These are phyloP conservation scores for Rhizopus microsporus DNA, from an alignment of 371 early-diverging fungal species.

Conservation along the genomic window DNA sequence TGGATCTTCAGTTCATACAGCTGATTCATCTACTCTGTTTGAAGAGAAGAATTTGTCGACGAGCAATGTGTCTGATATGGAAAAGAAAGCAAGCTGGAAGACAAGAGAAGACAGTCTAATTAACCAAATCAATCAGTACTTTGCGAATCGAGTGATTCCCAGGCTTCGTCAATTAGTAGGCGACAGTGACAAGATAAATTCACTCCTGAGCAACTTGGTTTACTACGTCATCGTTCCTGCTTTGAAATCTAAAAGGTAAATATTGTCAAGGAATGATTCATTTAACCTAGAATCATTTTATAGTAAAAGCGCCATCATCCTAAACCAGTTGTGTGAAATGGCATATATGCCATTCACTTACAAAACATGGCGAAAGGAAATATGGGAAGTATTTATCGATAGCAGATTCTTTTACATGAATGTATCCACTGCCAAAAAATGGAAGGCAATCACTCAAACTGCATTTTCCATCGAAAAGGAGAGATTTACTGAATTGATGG, in stretches of 20 bases:
- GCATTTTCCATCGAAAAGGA: conserved; percentile 75
- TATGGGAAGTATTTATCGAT: conserved; percentile 80
- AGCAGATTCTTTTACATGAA: conserved; percentile 73
- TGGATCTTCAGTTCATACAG: conserved; percentile 20
- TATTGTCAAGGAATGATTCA: neutral
- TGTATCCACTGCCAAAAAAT: conserved; percentile 50
- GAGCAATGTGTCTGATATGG: conserved; percentile 49
- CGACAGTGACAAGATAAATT: conserved; percentile 75
- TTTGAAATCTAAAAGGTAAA: conserved; percentile 59
- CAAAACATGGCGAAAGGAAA: conserved; percentile 78
- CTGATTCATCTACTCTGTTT: conserved; percentile 2
- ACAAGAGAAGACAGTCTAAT: conserved; percentile 54
- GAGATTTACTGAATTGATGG: conserved; percentile 67
- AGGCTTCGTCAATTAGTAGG: conserved; percentile 62
- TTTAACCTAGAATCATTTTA: neutral
- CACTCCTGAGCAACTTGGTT: conserved; percentile 68
- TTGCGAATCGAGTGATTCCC: conserved; percentile 67
- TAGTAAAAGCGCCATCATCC: conserved; percentile 36
- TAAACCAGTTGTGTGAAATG: conserved; percentile 58
- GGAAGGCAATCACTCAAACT: conserved; percentile 69
- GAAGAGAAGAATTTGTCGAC: conserved; percentile 31
- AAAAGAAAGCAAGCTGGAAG: conserved; percentile 51
- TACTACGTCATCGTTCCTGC: conserved; percentile 81
- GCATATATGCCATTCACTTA: conserved; percentile 66
- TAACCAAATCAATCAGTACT: conserved; percentile 47